Evolutionary conservation across 441 rosid species (phyloP), one percentile per base, ranked within the genome.

Genomic region (Rhodomyrtus psidioides): DNA sequence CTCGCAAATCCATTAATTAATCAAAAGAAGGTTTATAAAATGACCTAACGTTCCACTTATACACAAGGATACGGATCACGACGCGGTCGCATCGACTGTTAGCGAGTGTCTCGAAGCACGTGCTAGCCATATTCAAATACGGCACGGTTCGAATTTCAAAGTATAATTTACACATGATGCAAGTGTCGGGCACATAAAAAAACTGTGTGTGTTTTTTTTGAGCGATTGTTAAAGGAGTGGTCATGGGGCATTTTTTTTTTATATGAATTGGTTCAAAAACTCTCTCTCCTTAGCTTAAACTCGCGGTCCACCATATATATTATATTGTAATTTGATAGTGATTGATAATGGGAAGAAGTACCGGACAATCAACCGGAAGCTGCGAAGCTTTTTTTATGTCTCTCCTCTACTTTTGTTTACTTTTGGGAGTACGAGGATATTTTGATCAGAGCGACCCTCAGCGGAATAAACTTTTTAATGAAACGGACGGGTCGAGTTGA

Each of bases 51-150:
- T 65, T 65, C 46, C 34, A 19, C 46, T 30, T 65, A 19, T 12
- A 10, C 23, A 46, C 6, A 12, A 62, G 76, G 12, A 5, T 4
- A 17, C 21, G 13, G 0, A 62, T 7, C 42, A 8, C 16, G 17
- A 30, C 0, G 4, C 9, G 13, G 21, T 21, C 21, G 26, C 14
- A 65, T 65, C 1, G 4, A 65, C 10, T 4, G 0, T 62, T 19
- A 19, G 30, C 3, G 3, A 60, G 1, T 16, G 12, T 8, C 1
- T 28, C 1, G 2, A 60, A 0, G 3, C 23, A 15, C 6, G 8
- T 9, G 34, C 28, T 60, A 60, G 28, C 12, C 2, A 0, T 60
- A 60, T 5, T 60, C 0, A 16, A 28, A 60, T 4, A 60, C 17
- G 1, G 1, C 7, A 28, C 0, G 4, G 6, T 60, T 60, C 2